phyloP scores from a whole-genome alignment of 1,284 basidiomycete genomes.

The Apiotrichum veenhuisii region DNA sequence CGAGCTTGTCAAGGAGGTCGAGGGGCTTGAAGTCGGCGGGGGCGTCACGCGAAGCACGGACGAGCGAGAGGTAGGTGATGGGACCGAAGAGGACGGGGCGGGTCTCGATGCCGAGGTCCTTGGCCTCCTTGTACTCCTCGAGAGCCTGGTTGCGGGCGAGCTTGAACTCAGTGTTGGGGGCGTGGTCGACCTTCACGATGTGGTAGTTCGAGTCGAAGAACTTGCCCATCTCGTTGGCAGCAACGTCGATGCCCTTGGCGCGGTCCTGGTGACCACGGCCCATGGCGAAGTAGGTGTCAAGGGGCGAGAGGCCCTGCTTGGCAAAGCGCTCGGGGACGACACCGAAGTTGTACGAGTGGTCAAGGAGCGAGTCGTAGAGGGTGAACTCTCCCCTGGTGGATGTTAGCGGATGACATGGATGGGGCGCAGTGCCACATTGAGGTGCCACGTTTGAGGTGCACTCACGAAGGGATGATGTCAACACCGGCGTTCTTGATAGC shows the following conservation, averaged over 20 bases:
- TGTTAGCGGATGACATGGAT: neutral
- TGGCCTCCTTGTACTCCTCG: constrained; percentile 92
- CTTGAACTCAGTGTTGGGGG: constrained; percentile 88
- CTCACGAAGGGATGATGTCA: constrained; percentile 85
- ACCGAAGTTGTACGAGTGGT: constrained; percentile 95
- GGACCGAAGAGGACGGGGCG: constrained; percentile 96
- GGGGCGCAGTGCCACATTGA: neutral
- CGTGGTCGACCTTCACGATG: constrained; percentile 96
- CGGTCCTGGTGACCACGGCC: constrained; percentile 93
- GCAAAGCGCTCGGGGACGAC: constrained; percentile 94
- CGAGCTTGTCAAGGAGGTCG: constrained; percentile 81
- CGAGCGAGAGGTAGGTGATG: constrained; percentile 90
- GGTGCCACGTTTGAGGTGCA: constrained; percentile 21
- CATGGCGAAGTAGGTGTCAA: constrained; percentile 97
- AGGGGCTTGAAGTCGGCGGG: constrained; percentile 83
- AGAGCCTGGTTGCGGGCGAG: constrained; percentile 93
- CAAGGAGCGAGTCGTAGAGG: constrained; percentile 97
- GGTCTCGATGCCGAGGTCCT: constrained; percentile 81
- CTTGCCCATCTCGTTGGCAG: constrained; percentile 99
- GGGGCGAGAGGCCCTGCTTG: constrained; percentile 76
- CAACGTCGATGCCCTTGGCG: constrained; percentile 84
- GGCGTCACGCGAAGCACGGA: constrained; percentile 86
- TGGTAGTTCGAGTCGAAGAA: constrained; percentile 99
- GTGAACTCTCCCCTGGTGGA: constrained; percentile 85
- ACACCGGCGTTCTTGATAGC: constrained; percentile 84